These are phyloP conservation scores for Ustanciosporium gigantosporum DNA, from an alignment of 1,284 basidiomycete genomes.

Conservation along the genomic window DNA sequence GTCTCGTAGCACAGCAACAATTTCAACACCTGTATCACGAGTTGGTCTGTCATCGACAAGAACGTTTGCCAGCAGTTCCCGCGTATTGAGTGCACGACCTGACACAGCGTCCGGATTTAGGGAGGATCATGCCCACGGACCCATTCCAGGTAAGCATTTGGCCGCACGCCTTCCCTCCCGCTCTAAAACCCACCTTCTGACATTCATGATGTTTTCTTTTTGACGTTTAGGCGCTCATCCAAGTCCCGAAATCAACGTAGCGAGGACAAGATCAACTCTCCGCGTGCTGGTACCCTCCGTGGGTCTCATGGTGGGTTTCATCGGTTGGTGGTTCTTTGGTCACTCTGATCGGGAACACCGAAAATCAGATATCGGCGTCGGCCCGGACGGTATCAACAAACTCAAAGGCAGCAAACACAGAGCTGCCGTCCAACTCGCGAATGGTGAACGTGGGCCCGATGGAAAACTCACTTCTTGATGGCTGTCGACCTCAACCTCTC, in stretches of 20 bases:
- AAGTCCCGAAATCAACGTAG: constrained; percentile 27
- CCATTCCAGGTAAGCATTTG: constrained; percentile 5
- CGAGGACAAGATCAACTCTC: constrained; percentile 20
- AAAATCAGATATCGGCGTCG: constrained; percentile 24
- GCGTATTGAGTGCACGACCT: too few relatives aligned
- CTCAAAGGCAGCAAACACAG: constrained; percentile 32
- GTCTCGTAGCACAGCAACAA: too few relatives aligned
- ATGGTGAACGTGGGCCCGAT: constrained; percentile 15
- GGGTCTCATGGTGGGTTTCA: constrained; percentile 27
- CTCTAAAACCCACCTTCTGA: too few relatives aligned
- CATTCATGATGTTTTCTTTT: not conserved
- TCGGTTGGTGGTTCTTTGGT: constrained; percentile 45
- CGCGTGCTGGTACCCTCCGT: constrained; percentile 36
- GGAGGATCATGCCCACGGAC: constrained; percentile 24
- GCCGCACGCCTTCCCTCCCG: too few relatives aligned
- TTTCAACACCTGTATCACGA: too few relatives aligned
- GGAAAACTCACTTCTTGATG: constrained; percentile 9
- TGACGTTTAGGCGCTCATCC: constrained; percentile 18
- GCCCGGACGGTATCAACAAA: constrained; percentile 31
- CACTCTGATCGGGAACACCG: constrained; percentile 26
- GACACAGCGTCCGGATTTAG: constrained; percentile 23
- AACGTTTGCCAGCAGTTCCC: too few relatives aligned
- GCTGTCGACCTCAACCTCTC: too few relatives aligned
- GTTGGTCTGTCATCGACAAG: too few relatives aligned
- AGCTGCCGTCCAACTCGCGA: constrained; percentile 25